phyloP scores from a whole-genome alignment of 2,329 filamentous ascomycete genomes.

The Elsinoe australis region DNA sequence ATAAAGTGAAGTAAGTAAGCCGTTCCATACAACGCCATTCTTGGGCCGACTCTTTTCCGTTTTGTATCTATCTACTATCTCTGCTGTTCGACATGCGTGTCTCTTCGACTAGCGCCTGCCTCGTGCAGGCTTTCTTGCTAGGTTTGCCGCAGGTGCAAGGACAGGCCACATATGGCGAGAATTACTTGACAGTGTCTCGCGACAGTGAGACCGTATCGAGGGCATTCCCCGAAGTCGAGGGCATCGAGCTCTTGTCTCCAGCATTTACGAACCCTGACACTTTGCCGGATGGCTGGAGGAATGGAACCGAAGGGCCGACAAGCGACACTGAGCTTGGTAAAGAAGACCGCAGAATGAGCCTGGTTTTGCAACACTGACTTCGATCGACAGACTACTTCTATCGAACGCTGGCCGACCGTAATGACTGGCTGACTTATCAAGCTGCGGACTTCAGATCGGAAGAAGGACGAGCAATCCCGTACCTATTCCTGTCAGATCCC shows the following conservation, averaged over 20 bases:
- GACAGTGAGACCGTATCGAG: slow-evolving; percentile 9
- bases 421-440: slow-evolving; percentile 21
- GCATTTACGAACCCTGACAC: slow-evolving; percentile 22
- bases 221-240: slow-evolving; percentile 22
- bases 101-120: not conserved
- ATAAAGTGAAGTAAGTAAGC: too few species aligned
- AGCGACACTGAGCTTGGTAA: slow-evolving; percentile 20
- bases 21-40: too few species aligned
- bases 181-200: slow-evolving; percentile 3
- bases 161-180: slow-evolving; percentile 8
- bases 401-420: slow-evolving; percentile 19
- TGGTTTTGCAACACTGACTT: not conserved
- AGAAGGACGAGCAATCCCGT: slow-evolving; percentile 21
- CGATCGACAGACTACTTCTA: slow-evolving; percentile 19
- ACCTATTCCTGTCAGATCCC: slow-evolving; percentile 16
- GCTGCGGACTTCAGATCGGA: slow-evolving; percentile 21
- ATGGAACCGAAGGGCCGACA: slow-evolving; percentile 24
- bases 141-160: not conserved
- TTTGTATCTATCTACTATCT: too few species aligned
- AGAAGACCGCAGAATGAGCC: too few species aligned
- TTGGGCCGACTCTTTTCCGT: too few species aligned
- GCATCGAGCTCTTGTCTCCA: slow-evolving; percentile 22
- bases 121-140: not conserved
- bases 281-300: slow-evolving; percentile 19
- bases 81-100: not conserved